A percentile compares a stretch with the other conserved stretches of the same genome.
Conservation (phyloP, 148 eudicot species). For the Pharnaceum exiguum region DNA sequence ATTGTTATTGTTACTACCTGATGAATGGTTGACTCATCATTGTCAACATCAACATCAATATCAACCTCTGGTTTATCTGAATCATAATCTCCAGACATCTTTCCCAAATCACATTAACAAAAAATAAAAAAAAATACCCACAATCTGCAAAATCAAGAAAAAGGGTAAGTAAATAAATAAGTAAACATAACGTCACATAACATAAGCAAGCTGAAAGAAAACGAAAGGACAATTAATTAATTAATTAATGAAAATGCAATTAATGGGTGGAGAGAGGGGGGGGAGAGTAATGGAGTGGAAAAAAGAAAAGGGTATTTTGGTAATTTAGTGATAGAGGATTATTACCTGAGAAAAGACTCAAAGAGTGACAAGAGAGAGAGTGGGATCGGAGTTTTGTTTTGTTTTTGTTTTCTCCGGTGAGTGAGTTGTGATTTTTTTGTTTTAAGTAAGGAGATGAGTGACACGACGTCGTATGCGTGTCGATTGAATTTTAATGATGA, state of each 20-base stretch:
- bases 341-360: too few relatives aligned
- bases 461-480: conserved; percentile 11
- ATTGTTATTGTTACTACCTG: too few relatives aligned
- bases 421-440: too few relatives aligned
- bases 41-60: conserved; percentile 14
- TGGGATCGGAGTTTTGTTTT: too few relatives aligned
- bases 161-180: not conserved
- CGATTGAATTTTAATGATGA: too few relatives aligned
- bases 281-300: not conserved
- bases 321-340: too few relatives aligned
- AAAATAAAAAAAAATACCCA: not conserved
- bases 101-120: not conserved
- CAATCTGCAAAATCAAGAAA: not conserved
- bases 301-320: not conserved
- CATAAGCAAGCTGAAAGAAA: not conserved
- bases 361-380: too few relatives aligned
- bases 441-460: not conserved
- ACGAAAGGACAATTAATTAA: not conserved
- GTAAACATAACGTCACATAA: not conserved
- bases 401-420: too few relatives aligned
- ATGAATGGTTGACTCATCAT: conserved; percentile 22
- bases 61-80: conserved; percentile 13
- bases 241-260: not conserved
- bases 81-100: conserved; percentile 36
- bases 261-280: too few relatives aligned